Evolutionary conservation across 495 filamentous ascomycete species (phyloP), one percentile per base, ranked within the genome.

Genomic region (Sphaerosporella brunnea): DNA sequence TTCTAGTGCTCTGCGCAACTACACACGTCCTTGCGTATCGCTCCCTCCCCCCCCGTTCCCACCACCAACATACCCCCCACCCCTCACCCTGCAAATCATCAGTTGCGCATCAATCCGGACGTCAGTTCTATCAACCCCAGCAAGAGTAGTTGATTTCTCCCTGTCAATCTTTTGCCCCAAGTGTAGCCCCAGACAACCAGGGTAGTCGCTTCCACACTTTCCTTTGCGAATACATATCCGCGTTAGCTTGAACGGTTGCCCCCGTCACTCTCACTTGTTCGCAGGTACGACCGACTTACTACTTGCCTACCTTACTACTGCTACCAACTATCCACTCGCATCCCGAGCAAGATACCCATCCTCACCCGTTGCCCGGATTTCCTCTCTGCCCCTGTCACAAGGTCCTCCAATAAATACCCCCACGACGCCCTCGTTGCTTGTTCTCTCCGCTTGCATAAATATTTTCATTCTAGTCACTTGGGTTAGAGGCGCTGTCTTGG

Each of bases 361-460:
- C 52, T 50, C 49, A 51, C 47, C 56, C 52, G 56, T 59, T 40
- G 57, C 56, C 57, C 54, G 49, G 52, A 59, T 59, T 52, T 59
- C 49, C 48, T 55, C 36, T 30, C 47, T 53, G 49, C 58, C 40
- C 40, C 40, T 43, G 40, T 19, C 15, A 55, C 53, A 49, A 42
- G 34, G 45, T 45, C 40, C 43, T 56, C 45, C 57, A 56, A 60
- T 60, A 60, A 60, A 60, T 60, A 60, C 57, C 57, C 57, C 57
- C 57, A 60, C 56, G 52, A 52, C 38, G 37, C 39, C 57, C 53
- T 56, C 45, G 44, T 41, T 45, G 41, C 58, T 57, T 46, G 43
- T 46, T 35, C 24, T 21, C 20, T 36, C 43, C 20, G 30, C 43
- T 35, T 46, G 43, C 43, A 46, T 46, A 46, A 46, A 46, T 46